phyloP scores from a whole-genome alignment of 805 yeast genomes.

The Wickerhamomyces pijperi region DNA sequence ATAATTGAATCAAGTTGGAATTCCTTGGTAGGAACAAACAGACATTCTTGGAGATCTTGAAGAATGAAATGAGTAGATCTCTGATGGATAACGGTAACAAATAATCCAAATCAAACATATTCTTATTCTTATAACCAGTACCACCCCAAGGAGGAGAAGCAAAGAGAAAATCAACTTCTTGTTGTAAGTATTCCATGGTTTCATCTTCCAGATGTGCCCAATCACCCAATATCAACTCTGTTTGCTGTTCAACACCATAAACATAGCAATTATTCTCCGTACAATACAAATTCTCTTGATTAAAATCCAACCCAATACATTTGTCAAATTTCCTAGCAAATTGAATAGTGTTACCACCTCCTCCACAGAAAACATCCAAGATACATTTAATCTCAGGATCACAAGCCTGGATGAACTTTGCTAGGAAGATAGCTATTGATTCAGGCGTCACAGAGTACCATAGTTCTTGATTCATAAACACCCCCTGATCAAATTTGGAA shows the following conservation, averaged over 20 bases:
- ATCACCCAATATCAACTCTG: slow-evolving; percentile 38
- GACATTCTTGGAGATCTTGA: slow-evolving; percentile 32
- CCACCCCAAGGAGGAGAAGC: slow-evolving; percentile 93
- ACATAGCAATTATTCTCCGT: slow-evolving; percentile 54
- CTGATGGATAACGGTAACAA: slow-evolving; percentile 39
- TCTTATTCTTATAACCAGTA: slow-evolving; percentile 36
- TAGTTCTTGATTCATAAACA: slow-evolving; percentile 57
- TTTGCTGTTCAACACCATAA: slow-evolving; percentile 44
- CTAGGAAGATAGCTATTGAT: slow-evolving; percentile 46
- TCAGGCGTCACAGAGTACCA: slow-evolving; percentile 93
- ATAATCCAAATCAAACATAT: slow-evolving; percentile 33
- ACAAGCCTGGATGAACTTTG: slow-evolving; percentile 40
- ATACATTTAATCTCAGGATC: slow-evolving; percentile 36
- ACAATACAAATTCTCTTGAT: slow-evolving; percentile 50
- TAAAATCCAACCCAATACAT: slow-evolving; percentile 55
- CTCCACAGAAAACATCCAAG: slow-evolving; percentile 75
- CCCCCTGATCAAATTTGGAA: slow-evolving; percentile 53
- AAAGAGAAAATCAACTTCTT: slow-evolving; percentile 41
- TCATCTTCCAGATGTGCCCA: slow-evolving; percentile 23
- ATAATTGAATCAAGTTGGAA: slow-evolving; percentile 40
- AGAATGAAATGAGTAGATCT: slow-evolving; percentile 31
- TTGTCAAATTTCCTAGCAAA: slow-evolving; percentile 47
- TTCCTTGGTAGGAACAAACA: slow-evolving; percentile 57
- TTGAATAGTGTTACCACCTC: slow-evolving; percentile 79
- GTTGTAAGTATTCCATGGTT: slow-evolving; percentile 1